A percentile compares a stretch with the other conserved stretches of the same genome.
phyloP scores from a whole-genome alignment of 352 stramenopile genomes.

The Aphanomyces invadans region DNA sequence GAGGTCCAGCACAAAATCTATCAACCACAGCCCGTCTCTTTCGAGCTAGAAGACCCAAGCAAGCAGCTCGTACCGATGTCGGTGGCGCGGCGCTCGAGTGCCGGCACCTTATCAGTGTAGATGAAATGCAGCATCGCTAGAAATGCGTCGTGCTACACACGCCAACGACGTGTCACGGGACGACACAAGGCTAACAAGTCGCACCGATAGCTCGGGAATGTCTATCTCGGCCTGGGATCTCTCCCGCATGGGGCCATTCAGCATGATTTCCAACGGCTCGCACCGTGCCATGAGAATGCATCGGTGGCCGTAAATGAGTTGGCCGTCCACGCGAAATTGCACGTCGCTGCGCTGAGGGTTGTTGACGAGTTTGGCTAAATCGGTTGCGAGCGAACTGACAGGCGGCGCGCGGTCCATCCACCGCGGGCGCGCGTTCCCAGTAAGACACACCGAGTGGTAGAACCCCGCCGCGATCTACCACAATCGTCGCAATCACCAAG shows the following conservation, averaged over 20 bases:
- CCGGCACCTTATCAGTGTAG: constrained; percentile 76
- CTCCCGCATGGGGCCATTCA: constrained; percentile 85
- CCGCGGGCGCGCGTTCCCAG: too few relatives aligned
- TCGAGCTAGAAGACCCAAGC: background rate
- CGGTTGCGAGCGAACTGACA: constrained; percentile 44
- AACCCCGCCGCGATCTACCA: constrained; percentile 84
- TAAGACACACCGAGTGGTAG: constrained; percentile 83
- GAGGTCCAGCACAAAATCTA: constrained; percentile 78
- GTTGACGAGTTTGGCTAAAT: constrained; percentile 79
- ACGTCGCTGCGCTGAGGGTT: constrained; percentile 75
- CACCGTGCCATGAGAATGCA: constrained; percentile 84
- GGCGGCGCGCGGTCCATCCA: too few relatives aligned
- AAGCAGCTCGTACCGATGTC: constrained; percentile 34
- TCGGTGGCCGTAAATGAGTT: constrained; percentile 61
- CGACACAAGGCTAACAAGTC: too few relatives aligned
- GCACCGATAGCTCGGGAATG: constrained; percentile 65
- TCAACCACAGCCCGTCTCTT: constrained; percentile 15
- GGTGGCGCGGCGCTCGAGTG: constrained; percentile 32
- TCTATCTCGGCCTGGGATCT: constrained; percentile 50
- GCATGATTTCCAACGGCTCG: constrained; percentile 85
- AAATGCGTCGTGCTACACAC: constrained; percentile 61
- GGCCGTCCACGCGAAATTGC: constrained; percentile 72
- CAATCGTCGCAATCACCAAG: background rate
- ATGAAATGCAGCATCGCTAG: constrained; percentile 80
- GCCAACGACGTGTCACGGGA: background rate